phyloP scores from a whole-genome alignment of 441 rosid genomes.

The Heliophila coronopifolia region DNA sequence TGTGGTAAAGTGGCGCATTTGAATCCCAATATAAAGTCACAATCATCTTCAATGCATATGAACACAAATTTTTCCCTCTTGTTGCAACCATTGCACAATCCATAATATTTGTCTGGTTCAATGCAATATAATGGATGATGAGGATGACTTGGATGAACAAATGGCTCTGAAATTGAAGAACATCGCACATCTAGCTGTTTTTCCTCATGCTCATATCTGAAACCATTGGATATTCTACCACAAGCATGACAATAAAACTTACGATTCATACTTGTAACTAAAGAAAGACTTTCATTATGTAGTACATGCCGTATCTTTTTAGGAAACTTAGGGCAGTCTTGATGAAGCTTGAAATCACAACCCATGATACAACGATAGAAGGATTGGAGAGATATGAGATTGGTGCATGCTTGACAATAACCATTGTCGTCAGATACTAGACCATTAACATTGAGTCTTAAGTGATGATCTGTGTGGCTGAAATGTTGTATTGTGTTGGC shows the following conservation, averaged over 20 bases:
- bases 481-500: not conserved
- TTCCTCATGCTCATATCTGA: not conserved
- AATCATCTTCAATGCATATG: not conserved
- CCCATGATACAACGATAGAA: too few species aligned
- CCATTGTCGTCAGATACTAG: too few species aligned
- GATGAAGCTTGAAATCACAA: too few species aligned
- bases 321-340: too few species aligned
- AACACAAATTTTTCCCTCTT: not conserved
- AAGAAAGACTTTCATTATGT: too few species aligned
- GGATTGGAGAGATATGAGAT: too few species aligned
- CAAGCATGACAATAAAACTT: not conserved
- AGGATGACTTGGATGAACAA: not conserved
- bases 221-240: not conserved
- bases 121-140: too few species aligned
- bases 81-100: not conserved
- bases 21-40: not conserved
- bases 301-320: too few species aligned
- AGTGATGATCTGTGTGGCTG: not conserved
- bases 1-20: slow-evolving; percentile 9
- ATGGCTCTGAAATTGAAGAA: not conserved
- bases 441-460: too few species aligned
- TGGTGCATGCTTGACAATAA: too few species aligned
- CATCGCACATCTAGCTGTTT: not conserved
- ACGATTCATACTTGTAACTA: not conserved
- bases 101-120: too few species aligned